Percentiles rank a stretch among this genome's conserved stretches.
Evolutionary conservation across 805 yeast species (phyloP).

Genomic region (Danielozyma ontarioensis): DNA sequence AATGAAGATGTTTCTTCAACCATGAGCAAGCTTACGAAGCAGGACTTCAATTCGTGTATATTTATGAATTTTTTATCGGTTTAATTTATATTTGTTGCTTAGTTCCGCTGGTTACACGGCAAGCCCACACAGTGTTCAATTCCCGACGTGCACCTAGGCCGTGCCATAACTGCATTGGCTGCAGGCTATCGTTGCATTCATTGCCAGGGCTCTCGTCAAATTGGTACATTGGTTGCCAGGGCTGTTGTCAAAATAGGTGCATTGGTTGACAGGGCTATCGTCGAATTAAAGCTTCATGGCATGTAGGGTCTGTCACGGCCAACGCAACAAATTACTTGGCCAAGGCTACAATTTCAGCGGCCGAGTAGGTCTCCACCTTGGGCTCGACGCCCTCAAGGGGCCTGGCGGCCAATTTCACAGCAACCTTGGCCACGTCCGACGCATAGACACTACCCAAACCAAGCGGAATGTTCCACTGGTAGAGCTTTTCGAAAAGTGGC

Average conservation of each 20-base stretch:
- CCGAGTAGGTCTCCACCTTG: slow-evolving; percentile 16
- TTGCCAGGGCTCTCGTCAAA: too few species aligned
- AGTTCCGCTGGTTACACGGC: too few species aligned
- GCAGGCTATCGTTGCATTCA: too few species aligned
- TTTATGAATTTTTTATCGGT: not conserved
- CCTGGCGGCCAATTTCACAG: slow-evolving; percentile 34
- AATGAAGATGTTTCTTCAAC: slow-evolving; percentile 4
- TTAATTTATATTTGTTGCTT: not conserved
- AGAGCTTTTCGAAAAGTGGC: slow-evolving; percentile 1
- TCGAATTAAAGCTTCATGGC: too few species aligned
- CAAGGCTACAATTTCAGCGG: slow-evolving; percentile 14
- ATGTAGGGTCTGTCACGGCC: not conserved
- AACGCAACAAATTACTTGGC: slow-evolving; percentile 5
- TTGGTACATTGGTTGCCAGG: too few species aligned
- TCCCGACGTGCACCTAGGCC: too few species aligned
- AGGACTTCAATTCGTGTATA: not conserved
- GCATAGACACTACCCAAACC: slow-evolving; percentile 48
- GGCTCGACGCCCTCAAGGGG: slow-evolving; percentile 11
- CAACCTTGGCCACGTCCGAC: slow-evolving; percentile 61
- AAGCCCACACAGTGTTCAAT: too few species aligned
- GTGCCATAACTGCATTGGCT: too few species aligned
- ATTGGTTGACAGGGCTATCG: too few species aligned
- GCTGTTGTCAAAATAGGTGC: too few species aligned
- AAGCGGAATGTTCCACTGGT: slow-evolving; percentile 19
- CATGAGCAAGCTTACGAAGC: too few species aligned